phyloP scores from a whole-genome alignment of 1,284 basidiomycete genomes.

The Ceratorhiza oryzae-sativae region DNA sequence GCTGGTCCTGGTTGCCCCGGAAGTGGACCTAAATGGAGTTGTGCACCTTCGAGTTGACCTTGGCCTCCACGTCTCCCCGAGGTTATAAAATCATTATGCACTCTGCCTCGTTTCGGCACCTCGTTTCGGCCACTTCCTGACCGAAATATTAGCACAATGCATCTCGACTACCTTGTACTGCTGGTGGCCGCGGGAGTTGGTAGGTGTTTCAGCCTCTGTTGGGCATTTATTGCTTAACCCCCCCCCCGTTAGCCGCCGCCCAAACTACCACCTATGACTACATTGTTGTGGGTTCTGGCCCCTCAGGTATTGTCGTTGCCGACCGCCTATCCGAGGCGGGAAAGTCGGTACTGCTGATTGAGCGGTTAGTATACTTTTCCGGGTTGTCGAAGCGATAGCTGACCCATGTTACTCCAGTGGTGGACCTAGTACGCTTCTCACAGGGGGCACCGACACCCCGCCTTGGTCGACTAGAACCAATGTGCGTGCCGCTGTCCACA shows the following conservation, averaged over 20 bases:
- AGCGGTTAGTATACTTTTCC: constrained; percentile 3
- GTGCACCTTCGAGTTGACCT: not conserved
- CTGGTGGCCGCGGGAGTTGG: not conserved
- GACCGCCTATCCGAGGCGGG: constrained; percentile 67
- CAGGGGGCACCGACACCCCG: constrained; percentile 65
- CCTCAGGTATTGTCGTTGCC: constrained; percentile 59
- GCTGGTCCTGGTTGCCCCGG: not conserved
- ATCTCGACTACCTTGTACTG: not conserved
- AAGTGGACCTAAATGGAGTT: not conserved
- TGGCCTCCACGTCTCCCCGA: not conserved
- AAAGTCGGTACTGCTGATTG: constrained; percentile 49
- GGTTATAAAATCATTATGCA: not conserved
- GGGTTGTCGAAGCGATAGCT: no score
- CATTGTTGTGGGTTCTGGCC: constrained; percentile 66
- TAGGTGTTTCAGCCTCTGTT: not conserved
- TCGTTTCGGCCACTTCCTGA: not conserved
- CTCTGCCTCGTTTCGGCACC: not conserved
- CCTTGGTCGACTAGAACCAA: constrained; percentile 60
- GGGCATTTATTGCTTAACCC: no score
- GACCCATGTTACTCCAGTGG: constrained; percentile 51
- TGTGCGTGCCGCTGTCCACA: constrained; percentile 49
- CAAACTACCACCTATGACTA: constrained; percentile 54
- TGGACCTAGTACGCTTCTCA: constrained; percentile 64
- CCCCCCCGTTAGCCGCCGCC: no score
- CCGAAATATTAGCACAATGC: not conserved